Evolutionary conservation across 2,329 filamentous ascomycete species (phyloP).

Genomic region (Leptographium lundbergii): DNA sequence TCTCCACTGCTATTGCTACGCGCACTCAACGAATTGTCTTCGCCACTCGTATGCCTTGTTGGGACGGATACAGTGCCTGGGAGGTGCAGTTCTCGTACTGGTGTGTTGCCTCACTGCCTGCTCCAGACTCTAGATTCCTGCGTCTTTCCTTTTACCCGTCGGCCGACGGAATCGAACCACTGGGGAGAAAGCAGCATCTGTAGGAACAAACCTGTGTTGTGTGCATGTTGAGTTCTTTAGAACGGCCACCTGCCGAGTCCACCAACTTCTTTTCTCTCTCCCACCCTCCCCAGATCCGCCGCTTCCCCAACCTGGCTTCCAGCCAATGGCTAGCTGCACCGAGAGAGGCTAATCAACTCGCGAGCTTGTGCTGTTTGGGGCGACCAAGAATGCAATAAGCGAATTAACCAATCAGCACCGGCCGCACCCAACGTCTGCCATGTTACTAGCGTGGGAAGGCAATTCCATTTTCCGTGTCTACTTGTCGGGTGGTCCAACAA

Average conservation of each 20-base stretch:
- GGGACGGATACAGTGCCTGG: background rate
- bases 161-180: background rate
- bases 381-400: background rate
- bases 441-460: background rate
- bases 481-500: background rate
- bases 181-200: background rate
- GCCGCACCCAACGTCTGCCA: background rate
- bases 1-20: too few relatives aligned
- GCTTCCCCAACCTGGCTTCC: background rate
- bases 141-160: background rate
- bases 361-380: background rate
- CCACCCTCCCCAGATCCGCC: background rate
- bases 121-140: background rate
- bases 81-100: background rate
- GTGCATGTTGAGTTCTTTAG: background rate
- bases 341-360: background rate
- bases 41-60: too few relatives aligned
- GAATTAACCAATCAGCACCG: too few relatives aligned
- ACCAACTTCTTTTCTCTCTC: background rate
- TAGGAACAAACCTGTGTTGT: background rate
- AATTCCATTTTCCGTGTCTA: background rate
- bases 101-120: too few relatives aligned
- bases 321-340: background rate
- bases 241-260: background rate
- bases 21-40: too few relatives aligned